Evolutionary conservation across 2,329 filamentous ascomycete species (phyloP).

Genomic region (Penicillium sp.): DNA sequence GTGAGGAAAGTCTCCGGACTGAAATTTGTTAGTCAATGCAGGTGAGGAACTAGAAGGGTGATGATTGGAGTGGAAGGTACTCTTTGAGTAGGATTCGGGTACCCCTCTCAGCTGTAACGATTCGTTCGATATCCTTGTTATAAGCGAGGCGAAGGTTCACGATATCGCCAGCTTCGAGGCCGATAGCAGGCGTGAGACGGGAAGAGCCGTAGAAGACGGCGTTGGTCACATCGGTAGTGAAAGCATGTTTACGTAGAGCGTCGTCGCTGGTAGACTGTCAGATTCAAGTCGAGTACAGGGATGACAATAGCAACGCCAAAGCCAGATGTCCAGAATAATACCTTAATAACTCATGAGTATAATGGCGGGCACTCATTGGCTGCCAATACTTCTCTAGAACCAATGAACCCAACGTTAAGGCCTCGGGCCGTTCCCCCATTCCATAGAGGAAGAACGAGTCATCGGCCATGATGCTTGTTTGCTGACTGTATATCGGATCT

Average conservation of each 20-base stretch:
- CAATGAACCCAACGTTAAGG: conserved; percentile 25
- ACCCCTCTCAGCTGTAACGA: conserved; percentile 22
- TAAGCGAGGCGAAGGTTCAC: conserved; percentile 23
- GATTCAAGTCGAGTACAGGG: background rate
- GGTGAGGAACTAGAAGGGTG: background rate
- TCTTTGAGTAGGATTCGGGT: conserved; percentile 20
- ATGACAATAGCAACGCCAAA: background rate
- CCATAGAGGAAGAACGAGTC: conserved; percentile 29
- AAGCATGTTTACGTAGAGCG: conserved; percentile 17
- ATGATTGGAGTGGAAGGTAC: conserved; percentile 4
- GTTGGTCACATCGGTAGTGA: conserved; percentile 16
- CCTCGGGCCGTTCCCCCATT: conserved; percentile 26
- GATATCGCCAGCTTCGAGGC: conserved; percentile 22
- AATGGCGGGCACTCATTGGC: conserved; percentile 27
- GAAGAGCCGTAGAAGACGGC: conserved; percentile 19
- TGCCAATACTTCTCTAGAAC: conserved; percentile 29
- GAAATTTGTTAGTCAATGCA: background rate
- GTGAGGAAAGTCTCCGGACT: conserved; percentile 24
- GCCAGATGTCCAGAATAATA: background rate
- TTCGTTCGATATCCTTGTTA: conserved; percentile 21
- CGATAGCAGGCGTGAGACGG: conserved; percentile 14
- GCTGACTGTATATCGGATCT: background rate
- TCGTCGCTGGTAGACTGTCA: conserved; percentile 9
- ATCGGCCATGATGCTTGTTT: conserved; percentile 4
- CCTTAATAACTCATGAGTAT: conserved; percentile 23